These are phyloP conservation scores for Eurotiales sp. DNA, from an alignment of 2,329 filamentous ascomycete species.

Conservation along the genomic window DNA sequence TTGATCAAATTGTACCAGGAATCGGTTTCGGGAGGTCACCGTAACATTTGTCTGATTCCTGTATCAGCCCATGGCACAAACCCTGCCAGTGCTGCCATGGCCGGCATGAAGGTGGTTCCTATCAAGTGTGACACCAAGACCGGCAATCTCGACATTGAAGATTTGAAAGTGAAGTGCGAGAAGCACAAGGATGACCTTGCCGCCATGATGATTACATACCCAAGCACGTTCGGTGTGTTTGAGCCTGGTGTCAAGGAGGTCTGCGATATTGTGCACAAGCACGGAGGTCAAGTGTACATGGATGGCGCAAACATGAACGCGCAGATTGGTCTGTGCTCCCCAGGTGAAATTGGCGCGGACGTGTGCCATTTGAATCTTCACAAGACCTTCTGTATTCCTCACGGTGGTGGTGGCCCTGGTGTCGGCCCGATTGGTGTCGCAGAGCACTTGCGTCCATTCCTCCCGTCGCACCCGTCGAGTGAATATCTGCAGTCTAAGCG, in stretches of 20 bases:
- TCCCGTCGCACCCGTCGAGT: constrained; percentile 67
- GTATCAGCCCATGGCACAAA: constrained; percentile 96
- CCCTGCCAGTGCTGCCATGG: constrained; percentile 91
- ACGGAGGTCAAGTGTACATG: constrained; percentile 97
- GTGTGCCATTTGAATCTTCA: constrained; percentile 96
- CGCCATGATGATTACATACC: constrained; percentile 96
- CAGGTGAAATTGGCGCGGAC: constrained; percentile 91
- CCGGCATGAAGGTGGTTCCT: constrained; percentile 87
- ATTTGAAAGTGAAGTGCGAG: constrained; percentile 83
- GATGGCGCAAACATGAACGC: constrained; percentile 99
- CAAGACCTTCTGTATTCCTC: constrained; percentile 98
- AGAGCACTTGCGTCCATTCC: constrained; percentile 68
- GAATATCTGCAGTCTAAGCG: constrained; percentile 43
- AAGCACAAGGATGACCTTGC: constrained; percentile 81
- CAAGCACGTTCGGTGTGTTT: constrained; percentile 91
- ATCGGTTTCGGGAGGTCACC: constrained; percentile 58
- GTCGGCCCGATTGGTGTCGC: constrained; percentile 93
- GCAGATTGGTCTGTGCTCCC: constrained; percentile 91
- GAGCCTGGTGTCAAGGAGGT: constrained; percentile 84
- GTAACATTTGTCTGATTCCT: constrained; percentile 90
- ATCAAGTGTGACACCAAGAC: constrained; percentile 86
- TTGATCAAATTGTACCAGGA: constrained; percentile 84
- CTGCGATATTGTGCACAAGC: constrained; percentile 77
- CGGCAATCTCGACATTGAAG: constrained; percentile 82
- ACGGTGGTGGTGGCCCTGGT: constrained; percentile 89